Percentiles rank a stretch among this genome's conserved stretches.
These are phyloP conservation scores for Barnettozyma pratensis DNA, from an alignment of 805 yeast species.

Conservation along the genomic window DNA sequence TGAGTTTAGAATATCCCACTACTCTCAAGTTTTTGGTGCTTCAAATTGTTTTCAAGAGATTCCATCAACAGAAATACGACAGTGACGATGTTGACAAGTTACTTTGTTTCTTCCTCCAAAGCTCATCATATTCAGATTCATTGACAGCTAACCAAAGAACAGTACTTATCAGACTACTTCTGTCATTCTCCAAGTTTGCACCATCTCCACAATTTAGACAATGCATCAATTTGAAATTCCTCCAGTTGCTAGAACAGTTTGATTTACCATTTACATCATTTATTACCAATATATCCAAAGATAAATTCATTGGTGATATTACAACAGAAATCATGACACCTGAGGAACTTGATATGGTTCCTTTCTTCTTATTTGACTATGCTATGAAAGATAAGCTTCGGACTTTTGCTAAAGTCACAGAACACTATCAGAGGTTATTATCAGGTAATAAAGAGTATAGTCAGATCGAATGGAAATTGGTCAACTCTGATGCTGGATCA, in stretches of 20 bases:
- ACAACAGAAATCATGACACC: conserved; percentile 3
- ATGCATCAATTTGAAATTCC: conserved; percentile 21
- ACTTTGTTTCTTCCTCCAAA: conserved; percentile 8
- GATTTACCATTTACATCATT: conserved; percentile 15
- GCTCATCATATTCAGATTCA: neutral
- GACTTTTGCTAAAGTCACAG: conserved; percentile 1
- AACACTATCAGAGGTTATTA: neutral
- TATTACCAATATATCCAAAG: conserved; percentile 14
- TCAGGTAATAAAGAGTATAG: neutral
- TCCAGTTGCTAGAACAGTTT: conserved; percentile 13
- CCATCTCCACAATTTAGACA: conserved; percentile 15
- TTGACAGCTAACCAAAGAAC: conserved; percentile 11
- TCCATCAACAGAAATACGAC: conserved; percentile 13
- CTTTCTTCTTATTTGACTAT: conserved; percentile 14
- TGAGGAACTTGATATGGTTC: conserved; percentile 5
- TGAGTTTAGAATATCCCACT: neutral
- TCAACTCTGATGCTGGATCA: conserved; percentile 7
- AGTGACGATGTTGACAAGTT: conserved; percentile 1
- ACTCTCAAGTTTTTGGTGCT: conserved; percentile 17
- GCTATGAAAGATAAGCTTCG: conserved; percentile 9
- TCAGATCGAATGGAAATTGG: conserved; percentile 15
- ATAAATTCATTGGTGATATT: conserved; percentile 7
- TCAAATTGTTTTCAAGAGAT: conserved; percentile 19
- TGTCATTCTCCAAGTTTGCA: conserved; percentile 17
- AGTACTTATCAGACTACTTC: conserved; percentile 13